Conservation (phyloP, 352 stramenopile genomes). For the Plasmopara halstedii region DNA sequence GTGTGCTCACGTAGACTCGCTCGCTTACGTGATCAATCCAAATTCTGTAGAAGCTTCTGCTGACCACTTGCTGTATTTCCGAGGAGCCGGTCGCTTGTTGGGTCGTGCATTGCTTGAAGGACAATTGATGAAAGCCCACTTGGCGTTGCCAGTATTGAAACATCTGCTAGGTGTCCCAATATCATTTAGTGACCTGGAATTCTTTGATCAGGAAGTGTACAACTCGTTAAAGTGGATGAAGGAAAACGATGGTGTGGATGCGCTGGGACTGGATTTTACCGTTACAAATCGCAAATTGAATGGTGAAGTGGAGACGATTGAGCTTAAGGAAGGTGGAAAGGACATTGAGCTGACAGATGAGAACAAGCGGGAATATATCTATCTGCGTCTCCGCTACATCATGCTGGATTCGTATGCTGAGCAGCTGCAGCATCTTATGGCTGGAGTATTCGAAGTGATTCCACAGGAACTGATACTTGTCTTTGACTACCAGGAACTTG, state of each 20-base stretch:
- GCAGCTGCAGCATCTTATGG: constrained; percentile 89
- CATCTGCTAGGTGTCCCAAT: constrained; percentile 79
- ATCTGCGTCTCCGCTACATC: constrained; percentile 92
- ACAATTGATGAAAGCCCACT: constrained; percentile 82
- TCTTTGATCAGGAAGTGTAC: constrained; percentile 83
- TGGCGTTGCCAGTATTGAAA: constrained; percentile 82
- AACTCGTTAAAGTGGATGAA: constrained; percentile 81
- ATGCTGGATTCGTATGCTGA: constrained; percentile 92
- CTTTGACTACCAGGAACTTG: constrained; percentile 80
- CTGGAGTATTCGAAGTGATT: constrained; percentile 97
- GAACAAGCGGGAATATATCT: constrained; percentile 97
- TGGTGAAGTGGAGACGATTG: constrained; percentile 70
- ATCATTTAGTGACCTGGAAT: constrained; percentile 86
- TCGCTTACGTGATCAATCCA: constrained; percentile 77
- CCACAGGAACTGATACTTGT: constrained; percentile 76
- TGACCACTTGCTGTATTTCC: constrained; percentile 97
- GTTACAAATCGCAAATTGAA: constrained; percentile 74
- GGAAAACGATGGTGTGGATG: constrained; percentile 74
- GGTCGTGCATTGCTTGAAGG: constrained; percentile 96
- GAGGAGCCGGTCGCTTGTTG: constrained; percentile 91
- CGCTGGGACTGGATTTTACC: constrained; percentile 70
- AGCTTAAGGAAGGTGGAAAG: constrained; percentile 76
- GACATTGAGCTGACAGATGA: constrained; percentile 90
- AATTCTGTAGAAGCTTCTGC: constrained; percentile 80
- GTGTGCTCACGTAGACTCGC: constrained; percentile 71